Base-by-base conservation (phyloP, 257 asterid species). In the Linderniella brevidens region DNA sequence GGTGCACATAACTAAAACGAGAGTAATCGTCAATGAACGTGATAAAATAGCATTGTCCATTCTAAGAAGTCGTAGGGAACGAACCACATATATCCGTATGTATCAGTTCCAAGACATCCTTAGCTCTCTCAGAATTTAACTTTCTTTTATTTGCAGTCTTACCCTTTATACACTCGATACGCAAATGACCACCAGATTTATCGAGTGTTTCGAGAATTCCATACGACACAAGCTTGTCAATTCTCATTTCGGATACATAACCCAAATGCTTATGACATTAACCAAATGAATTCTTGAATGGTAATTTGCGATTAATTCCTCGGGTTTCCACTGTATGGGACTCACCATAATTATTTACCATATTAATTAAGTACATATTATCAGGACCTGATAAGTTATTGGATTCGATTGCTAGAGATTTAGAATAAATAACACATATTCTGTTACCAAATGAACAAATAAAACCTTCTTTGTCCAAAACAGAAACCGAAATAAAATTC, bases 101-200 rank as follows among this genome's bases (percentile, higher is more conserved):
- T 1, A 43, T 25, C 32, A 25, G 32, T 25, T 25, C 32, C 6
- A 25, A 25, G 32, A 25, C 32, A 2, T 25, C 32, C 1, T 10
- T 10, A 14, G 13, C 17, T 3, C 48, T 43, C 48, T 43, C 4
- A 11, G 45, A 42, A 1, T 32, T 32, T 16, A 50, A 14, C 35
- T 17, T 50, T 29, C 32, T 50, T 9, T 0, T n/a, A 37, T 47
- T 57, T 13, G 62, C 48, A 8, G 37, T 0, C 38, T 57, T 57
- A 11, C 54, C 55, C 13, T 57, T 57, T 5, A 57, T 57, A 29
- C 48, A 48, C 8, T 57, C 40, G 3, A 57, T 50, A 40, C 55
- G 47, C 1, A 18, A 5, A 11, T 39, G 12, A 37, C n/a, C 20
- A 19, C 39, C 14, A 7, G 18, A 3, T 10, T 19, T 17, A 25